Percentiles rank a stretch among this genome's conserved stretches.
Evolutionary conservation across 2,329 filamentous ascomycete genomes (phyloP).

Genomic region (Parasarocladium wereldwijsianum): DNA sequence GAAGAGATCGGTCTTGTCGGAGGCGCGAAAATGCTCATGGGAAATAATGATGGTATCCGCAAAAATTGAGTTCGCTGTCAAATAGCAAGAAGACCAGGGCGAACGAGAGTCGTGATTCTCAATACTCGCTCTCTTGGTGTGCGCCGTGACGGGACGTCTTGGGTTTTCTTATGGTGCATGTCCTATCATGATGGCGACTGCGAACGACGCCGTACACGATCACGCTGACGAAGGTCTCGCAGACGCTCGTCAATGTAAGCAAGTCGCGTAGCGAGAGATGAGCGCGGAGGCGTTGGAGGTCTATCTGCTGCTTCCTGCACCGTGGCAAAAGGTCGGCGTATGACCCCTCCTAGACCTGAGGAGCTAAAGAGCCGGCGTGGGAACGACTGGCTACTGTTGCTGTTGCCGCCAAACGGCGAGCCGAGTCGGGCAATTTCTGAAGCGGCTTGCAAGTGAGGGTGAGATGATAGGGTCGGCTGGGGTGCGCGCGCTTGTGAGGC

Average conservation of each 20-base stretch:
- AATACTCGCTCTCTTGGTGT: no score
- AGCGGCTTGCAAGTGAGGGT: slow-evolving; percentile 11
- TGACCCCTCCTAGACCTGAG: slow-evolving; percentile 26
- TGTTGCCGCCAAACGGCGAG: slow-evolving; percentile 39
- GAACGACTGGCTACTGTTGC: slow-evolving; percentile 41
- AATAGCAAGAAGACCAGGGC: neutral
- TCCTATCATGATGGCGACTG: slow-evolving; percentile 30
- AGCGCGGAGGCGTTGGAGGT: slow-evolving; percentile 13
- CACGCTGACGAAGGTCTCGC: slow-evolving; percentile 34
- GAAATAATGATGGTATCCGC: slow-evolving; percentile 3
- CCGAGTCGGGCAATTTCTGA: slow-evolving; percentile 35
- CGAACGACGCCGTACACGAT: slow-evolving; percentile 25
- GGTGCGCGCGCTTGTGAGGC: slow-evolving; percentile 8
- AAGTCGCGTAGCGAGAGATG: slow-evolving; percentile 34
- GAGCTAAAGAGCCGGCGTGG: slow-evolving; percentile 40
- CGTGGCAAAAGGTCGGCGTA: slow-evolving; percentile 40
- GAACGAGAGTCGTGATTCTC: no score
- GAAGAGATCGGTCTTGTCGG: slow-evolving; percentile 2
- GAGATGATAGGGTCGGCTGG: slow-evolving; percentile 5
- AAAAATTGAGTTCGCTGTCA: neutral
- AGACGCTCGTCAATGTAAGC: slow-evolving; percentile 45
- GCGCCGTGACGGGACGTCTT: slow-evolving; percentile 9
- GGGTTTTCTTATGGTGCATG: slow-evolving; percentile 1
- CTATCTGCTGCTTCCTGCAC: slow-evolving; percentile 31
- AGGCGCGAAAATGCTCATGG: slow-evolving; percentile 1